Evolutionary conservation across 371 early-diverging fungal species (phyloP), one percentile per base, ranked within the genome.

Genomic region (Mortierella sp.): DNA sequence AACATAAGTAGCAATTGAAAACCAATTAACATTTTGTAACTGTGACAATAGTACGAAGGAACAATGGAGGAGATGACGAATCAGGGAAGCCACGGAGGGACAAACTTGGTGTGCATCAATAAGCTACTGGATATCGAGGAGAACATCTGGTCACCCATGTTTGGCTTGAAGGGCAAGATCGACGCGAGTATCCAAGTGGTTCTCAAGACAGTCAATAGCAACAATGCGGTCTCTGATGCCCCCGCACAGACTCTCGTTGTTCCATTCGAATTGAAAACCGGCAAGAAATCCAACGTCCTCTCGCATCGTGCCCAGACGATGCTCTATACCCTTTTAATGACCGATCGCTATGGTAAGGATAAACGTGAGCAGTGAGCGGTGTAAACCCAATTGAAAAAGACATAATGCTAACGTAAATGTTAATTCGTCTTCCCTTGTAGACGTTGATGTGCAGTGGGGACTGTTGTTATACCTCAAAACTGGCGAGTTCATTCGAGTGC

Each of bases 181-280:
- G 99, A 99, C 80, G 95, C 94, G 32, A 91, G 96, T 1, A 74
- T 96, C 6, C 88, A 94, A 70, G 89, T 92, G 0, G 83, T 83
- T 7, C 76, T 93, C 51, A 54, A 29, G 43, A 87, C 71, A 46
- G 75, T 27, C 71, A 72, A 27, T 43, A 72, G 16, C 21, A 70
- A 7, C 12, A 41, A 10, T 3, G 51, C 43, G 5, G 12, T 48
- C 18, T 38, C n/a, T 5, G 29, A 11, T 21, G 12, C 43, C 1
- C 32, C 29, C 6, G 71, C 58, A 2, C 87, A 79, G 44, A 88
- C 83, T 0, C 56, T 91, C 43, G 88, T 89, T 2, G 91, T 94
- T 38, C 99, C 99, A 1, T 91, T 99, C 51, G 99, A 99, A 87
- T 75, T 99, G 35, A 99, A 99, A 82, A 97, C 99, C 0, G 97